Evolutionary conservation across 257 asterid genomes (phyloP).

Genomic region (Cordia subcordata): DNA sequence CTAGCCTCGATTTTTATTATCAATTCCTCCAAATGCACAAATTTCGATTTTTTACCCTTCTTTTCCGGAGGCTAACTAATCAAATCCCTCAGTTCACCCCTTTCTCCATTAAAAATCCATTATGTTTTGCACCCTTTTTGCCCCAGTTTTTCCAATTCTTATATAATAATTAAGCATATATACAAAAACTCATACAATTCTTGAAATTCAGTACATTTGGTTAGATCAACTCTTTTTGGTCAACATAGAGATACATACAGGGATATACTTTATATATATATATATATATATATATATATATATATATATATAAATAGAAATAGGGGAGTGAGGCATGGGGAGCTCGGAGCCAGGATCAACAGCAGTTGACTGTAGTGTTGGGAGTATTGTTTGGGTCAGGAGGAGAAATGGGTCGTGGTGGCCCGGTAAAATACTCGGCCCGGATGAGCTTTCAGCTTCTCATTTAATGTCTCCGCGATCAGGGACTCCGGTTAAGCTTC

Average conservation of each 20-base stretch:
- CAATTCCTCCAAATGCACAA: constrained; percentile 36
- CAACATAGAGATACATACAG: not conserved
- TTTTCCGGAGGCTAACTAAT: constrained; percentile 43
- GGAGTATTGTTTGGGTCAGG: constrained; percentile 99
- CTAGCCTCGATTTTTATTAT: constrained; percentile 30
- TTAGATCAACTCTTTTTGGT: not conserved
- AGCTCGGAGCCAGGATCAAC: constrained; percentile 72
- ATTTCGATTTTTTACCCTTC: constrained; percentile 25
- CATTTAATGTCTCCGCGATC: constrained; percentile 91
- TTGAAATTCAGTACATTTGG: no score
- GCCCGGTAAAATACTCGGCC: constrained; percentile 96
- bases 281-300: no score
- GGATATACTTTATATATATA: constrained; percentile 10
- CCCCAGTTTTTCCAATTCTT: no score
- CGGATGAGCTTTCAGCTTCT: constrained; percentile 79
- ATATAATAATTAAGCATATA: no score
- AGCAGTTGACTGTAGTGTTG: constrained; percentile 66
- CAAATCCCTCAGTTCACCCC: not conserved
- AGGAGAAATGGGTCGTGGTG: constrained; percentile 99
- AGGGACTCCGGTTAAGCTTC: constrained; percentile 99
- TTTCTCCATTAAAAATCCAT: not conserved
- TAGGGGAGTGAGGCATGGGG: constrained; percentile 39
- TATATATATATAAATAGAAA: constrained; percentile 10
- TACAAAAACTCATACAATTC: no score
- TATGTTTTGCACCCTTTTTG: not conserved